Conservation (phyloP, 805 yeast genomes). For the Ogataea paradorogensis region DNA sequence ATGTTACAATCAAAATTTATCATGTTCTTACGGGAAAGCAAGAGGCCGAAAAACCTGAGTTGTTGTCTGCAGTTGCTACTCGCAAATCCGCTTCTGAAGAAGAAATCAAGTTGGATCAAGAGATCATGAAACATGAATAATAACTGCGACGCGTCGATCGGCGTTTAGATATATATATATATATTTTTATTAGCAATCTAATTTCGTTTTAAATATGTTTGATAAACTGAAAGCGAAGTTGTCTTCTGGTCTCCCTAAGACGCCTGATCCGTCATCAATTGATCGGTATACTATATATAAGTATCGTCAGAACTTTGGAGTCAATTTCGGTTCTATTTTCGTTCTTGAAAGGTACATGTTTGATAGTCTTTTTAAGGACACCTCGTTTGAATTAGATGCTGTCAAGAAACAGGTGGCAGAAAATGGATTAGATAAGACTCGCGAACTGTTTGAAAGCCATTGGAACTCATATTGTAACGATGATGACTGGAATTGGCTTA, state of each 20-base stretch:
- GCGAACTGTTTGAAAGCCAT: conserved; percentile 53
- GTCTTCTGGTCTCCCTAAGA: conserved; percentile 34
- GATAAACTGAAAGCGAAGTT: conserved; percentile 17
- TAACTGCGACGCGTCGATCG: conserved; percentile 3
- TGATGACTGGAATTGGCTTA: conserved; percentile 79
- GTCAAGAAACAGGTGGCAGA: conserved; percentile 46
- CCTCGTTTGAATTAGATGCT: conserved; percentile 73
- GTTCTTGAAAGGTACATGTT: conserved; percentile 79
- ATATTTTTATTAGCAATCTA: conserved; percentile 4
- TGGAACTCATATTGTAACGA: conserved; percentile 63
- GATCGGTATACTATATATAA: conserved; percentile 47
- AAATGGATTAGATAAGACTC: conserved; percentile 54
- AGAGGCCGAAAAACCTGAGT: conserved; percentile 12
- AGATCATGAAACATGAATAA: not conserved
- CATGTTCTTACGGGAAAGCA: conserved; percentile 20
- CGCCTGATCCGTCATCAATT: conserved; percentile 34
- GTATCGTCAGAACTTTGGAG: conserved; percentile 70
- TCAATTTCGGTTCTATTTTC: conserved; percentile 79
- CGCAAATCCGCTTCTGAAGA: conserved; percentile 1
- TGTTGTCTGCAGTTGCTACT: conserved; percentile 19
- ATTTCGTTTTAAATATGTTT: conserved; percentile 12
- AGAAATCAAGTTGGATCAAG: not conserved
- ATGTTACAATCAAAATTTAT: conserved; percentile 15
- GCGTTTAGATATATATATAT: conserved; percentile 2
- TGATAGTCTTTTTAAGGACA: conserved; percentile 56